phyloP scores from a whole-genome alignment of 1,284 basidiomycete genomes.

The Ganoderma lucidum region DNA sequence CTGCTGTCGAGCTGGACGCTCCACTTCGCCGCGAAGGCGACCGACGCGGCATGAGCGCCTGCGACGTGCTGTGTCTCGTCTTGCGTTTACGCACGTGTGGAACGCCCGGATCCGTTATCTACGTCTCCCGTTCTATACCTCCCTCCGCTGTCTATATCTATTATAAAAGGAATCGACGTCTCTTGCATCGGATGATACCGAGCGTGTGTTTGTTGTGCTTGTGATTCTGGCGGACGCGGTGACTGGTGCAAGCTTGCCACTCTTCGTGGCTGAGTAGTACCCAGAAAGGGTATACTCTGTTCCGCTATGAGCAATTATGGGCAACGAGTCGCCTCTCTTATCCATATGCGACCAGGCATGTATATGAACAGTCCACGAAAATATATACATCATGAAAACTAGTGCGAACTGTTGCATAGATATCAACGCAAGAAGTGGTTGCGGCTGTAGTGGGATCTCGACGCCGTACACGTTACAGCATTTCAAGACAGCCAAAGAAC shows the following conservation, averaged over 20 bases:
- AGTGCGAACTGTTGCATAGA: background rate
- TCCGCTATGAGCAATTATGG: background rate
- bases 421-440: background rate
- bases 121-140: background rate
- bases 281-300: too few relatives aligned
- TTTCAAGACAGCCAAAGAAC: background rate
- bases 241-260: background rate
- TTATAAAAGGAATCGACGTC: conserved; percentile 8
- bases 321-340: background rate
- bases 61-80: background rate
- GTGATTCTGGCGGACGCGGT: background rate
- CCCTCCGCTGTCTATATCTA: background rate
- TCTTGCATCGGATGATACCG: background rate
- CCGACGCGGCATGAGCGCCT: conserved; percentile 17
- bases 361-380: background rate
- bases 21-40: conserved; percentile 79
- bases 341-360: background rate
- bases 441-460: background rate
- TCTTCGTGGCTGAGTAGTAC: too few relatives aligned
- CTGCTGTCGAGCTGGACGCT: conserved; percentile 83
- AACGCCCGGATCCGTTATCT: background rate
- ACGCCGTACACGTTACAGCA: background rate
- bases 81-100: conserved; percentile 1
- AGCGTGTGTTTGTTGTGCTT: background rate
- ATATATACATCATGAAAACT: background rate